Evolutionary conservation across 192 early-diverging fungal genomes (phyloP), one percentile per base, ranked within the genome.

Genomic region (Backusella circina): DNA sequence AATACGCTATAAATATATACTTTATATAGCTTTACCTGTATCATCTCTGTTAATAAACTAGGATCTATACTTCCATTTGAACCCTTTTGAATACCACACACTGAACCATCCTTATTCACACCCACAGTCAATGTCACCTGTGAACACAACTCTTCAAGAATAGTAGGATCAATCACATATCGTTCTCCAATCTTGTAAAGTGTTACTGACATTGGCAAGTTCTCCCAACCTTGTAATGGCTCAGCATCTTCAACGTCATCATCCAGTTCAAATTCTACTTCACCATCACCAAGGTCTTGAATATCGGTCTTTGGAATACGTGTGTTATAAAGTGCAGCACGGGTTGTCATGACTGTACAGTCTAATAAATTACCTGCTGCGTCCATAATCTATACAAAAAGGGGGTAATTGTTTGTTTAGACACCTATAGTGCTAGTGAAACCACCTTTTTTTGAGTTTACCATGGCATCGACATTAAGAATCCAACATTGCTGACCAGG

Each of bases 401-500:
- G 10, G n/a, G n/a, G n/a, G n/a, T 0, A 38, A 1, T 1, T 10
- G 3, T 15, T 4, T 41, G 13, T 41, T 41, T 5, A 41, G 15
- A 16, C 13, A 13, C 39, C 3, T 41, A 16, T 41, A 16, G 13
- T 15, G 15, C 13, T 41, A 15, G 3, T 41, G 39, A n/a, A n/a
- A n/a, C 13, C 16, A 3, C 18, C 18, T 18, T 47, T 47, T 47
- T 47, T 47, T 39, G 39, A 3, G 21, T 72, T 71, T 82, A 92
- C 93, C 86, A 97, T 80, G 2, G 93, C 97, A 73, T 98, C 97
- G 8, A 97, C 85, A 69, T 96, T 91, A 13, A 98, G 80, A 44
- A 97, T 83, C 96, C 96, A 99, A 81, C 95, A 97, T 16, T 93
- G 88, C 67, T 91, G 84, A 16, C 93, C 92, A 7, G 95, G 94